Evolutionary conservation across 2,329 filamentous ascomycete genomes (phyloP).

Genomic region (Diatrype stigma): DNA sequence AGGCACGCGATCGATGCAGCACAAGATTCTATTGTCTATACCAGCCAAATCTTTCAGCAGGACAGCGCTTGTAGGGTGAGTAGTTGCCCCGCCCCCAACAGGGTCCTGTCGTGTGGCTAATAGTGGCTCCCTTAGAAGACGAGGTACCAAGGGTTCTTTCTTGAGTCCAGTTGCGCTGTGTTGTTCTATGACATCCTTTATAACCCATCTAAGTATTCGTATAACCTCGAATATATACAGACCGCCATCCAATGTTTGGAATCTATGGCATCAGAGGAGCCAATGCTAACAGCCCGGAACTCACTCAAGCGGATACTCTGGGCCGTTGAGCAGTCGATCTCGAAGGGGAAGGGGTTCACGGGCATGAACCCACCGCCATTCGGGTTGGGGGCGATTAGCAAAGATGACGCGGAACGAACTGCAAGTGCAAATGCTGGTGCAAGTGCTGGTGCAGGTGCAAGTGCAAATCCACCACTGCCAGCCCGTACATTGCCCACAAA

Average conservation of each 20-base stretch:
- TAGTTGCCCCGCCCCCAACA: neutral
- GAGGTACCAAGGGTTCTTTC: constrained; percentile 23
- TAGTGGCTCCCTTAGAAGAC: neutral
- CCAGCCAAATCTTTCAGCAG: constrained; percentile 7
- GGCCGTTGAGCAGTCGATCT: constrained; percentile 19
- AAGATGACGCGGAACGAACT: too few relatives aligned
- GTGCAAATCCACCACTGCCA: too few relatives aligned
- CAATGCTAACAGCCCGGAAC: constrained; percentile 12
- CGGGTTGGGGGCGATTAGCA: constrained; percentile 1
- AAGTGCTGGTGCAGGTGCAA: too few relatives aligned
- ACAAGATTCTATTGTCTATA: constrained; percentile 23
- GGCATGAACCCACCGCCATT: constrained; percentile 7
- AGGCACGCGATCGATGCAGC: constrained; percentile 25
- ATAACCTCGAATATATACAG: constrained; percentile 25
- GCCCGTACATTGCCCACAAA: constrained; percentile 9
- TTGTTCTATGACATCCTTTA: constrained; percentile 25
- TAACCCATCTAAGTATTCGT: constrained; percentile 24
- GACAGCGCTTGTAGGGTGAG: constrained; percentile 9
- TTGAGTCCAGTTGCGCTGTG: constrained; percentile 25
- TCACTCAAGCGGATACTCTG: constrained; percentile 16
- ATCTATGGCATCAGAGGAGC: constrained; percentile 17
- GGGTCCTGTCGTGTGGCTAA: too few relatives aligned
- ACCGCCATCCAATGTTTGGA: constrained; percentile 20
- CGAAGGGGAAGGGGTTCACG: constrained; percentile 8
- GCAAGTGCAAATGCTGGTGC: too few relatives aligned